Conservation (phyloP, 1,284 basidiomycete species). For the Tylopilus sp. region DNA sequence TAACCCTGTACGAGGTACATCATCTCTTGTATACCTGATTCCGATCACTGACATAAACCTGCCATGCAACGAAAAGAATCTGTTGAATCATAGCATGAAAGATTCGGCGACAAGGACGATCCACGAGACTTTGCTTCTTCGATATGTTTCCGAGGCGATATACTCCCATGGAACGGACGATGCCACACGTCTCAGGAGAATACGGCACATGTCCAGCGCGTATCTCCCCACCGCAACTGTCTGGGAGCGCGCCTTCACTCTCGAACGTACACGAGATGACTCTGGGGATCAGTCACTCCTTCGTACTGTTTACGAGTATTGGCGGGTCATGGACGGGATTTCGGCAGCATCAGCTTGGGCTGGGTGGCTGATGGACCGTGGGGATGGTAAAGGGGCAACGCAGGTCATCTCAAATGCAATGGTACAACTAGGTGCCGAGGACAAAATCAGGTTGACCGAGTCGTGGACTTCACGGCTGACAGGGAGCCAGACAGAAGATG, state of each 20-base stretch:
- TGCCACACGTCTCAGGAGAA: constrained; percentile 30
- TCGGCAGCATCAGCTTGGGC: constrained; percentile 45
- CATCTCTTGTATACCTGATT: background rate
- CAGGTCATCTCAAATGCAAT: constrained; percentile 33
- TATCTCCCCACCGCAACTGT: constrained; percentile 44
- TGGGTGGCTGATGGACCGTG: constrained; percentile 42
- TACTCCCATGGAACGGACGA: constrained; percentile 22
- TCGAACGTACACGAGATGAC: constrained; percentile 28
- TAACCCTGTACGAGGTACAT: constrained; percentile 40
- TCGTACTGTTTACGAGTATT: constrained; percentile 39
- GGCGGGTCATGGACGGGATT: constrained; percentile 39
- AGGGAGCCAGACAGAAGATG: constrained; percentile 24
- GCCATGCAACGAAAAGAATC: constrained; percentile 31
- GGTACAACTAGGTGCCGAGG: constrained; percentile 20
- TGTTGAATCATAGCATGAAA: constrained; percentile 49
- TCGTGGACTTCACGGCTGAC: constrained; percentile 30
- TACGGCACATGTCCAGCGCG: constrained; percentile 41
- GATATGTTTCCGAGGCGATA: constrained; percentile 39
- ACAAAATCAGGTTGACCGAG: constrained; percentile 28
- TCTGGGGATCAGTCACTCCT: constrained; percentile 34
- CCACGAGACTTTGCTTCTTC: constrained; percentile 48
- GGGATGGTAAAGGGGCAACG: constrained; percentile 37
- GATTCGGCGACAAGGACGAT: constrained; percentile 39
- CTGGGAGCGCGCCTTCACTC: constrained; percentile 43
- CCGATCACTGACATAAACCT: constrained; percentile 10